Percentiles rank a stretch among this genome's conserved stretches.
Conservation (phyloP, 768 basidiomycete species). For the Crepidotus variabilis region DNA sequence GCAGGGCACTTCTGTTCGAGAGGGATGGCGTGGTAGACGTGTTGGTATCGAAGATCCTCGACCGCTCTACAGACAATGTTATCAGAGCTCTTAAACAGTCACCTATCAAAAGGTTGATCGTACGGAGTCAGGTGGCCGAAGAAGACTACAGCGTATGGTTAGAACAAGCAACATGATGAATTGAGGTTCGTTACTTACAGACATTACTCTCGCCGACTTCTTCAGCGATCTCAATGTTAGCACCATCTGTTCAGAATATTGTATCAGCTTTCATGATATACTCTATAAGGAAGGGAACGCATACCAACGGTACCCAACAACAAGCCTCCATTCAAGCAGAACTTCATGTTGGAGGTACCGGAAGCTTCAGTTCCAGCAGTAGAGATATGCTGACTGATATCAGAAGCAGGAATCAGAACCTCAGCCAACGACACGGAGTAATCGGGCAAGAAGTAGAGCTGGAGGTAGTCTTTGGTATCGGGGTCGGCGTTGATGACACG, state of each 20-base stretch:
- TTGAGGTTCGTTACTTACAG: constrained; percentile 53
- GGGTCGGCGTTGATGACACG: constrained; percentile 78
- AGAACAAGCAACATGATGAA: not conserved
- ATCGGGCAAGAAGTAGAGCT: constrained; percentile 93
- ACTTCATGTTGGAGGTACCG: constrained; percentile 84
- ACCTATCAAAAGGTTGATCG: constrained; percentile 10
- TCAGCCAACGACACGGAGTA: constrained; percentile 87
- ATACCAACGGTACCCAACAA: constrained; percentile 77
- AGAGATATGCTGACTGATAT: constrained; percentile 95
- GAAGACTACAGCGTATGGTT: constrained; percentile 54
- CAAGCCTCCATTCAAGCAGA: constrained; percentile 88
- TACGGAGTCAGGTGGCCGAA: constrained; percentile 82
- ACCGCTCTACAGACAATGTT: constrained; percentile 46
- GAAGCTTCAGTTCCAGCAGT: constrained; percentile 94
- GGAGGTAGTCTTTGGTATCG: constrained; percentile 83
- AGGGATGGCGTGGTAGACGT: constrained; percentile 77
- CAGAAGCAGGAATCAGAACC: constrained; percentile 85
- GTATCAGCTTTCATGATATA: not conserved
- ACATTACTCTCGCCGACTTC: constrained; percentile 91
- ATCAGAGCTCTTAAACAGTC: not conserved
- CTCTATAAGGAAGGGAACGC: constrained; percentile 14
- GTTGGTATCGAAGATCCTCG: constrained; percentile 82
- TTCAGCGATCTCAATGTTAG: constrained; percentile 95
- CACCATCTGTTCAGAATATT: constrained; percentile 58
- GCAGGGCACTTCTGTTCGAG: constrained; percentile 82